phyloP scores from a whole-genome alignment of 2,329 filamentous ascomycete genomes.

The Ophiostoma australiae region DNA sequence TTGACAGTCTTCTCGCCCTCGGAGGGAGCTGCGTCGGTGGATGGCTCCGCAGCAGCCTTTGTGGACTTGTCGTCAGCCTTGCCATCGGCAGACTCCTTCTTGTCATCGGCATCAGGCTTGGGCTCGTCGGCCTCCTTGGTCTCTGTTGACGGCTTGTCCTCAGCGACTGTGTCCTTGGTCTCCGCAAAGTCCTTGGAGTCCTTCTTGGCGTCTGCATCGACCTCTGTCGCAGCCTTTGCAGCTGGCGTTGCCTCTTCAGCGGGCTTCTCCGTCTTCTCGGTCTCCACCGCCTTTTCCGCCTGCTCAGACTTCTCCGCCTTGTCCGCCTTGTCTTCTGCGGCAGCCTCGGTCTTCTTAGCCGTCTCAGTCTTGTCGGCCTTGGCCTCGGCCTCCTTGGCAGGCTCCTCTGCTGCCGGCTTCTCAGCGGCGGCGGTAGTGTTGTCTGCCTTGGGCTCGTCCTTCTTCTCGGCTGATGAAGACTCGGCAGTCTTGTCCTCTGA shows the following conservation, averaged over 20 bases:
- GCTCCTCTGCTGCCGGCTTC: neutral
- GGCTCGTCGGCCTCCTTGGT: conserved; percentile 6
- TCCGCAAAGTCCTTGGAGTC: neutral
- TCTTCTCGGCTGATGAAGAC: neutral
- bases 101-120: conserved; percentile 1
- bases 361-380: neutral
- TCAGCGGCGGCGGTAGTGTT: neutral
- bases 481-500: neutral
- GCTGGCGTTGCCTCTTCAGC: neutral
- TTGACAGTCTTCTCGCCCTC: neutral
- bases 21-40: neutral
- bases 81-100: conserved; percentile 24
- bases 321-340: neutral
- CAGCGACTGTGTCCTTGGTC: neutral
- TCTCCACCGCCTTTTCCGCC: neutral
- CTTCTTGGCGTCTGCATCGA: neutral
- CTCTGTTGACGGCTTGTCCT: neutral
- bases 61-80: conserved; percentile 16
- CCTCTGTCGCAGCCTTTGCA: neutral
- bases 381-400: neutral
- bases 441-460: neutral
- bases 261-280: neutral
- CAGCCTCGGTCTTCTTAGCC: neutral
- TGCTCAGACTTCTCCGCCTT: neutral
- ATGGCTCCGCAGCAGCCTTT: neutral